A percentile compares a stretch with the other conserved stretches of the same genome.
Evolutionary conservation across 768 basidiomycete genomes (phyloP).

Genomic region (Hygrophorus pudorinus): DNA sequence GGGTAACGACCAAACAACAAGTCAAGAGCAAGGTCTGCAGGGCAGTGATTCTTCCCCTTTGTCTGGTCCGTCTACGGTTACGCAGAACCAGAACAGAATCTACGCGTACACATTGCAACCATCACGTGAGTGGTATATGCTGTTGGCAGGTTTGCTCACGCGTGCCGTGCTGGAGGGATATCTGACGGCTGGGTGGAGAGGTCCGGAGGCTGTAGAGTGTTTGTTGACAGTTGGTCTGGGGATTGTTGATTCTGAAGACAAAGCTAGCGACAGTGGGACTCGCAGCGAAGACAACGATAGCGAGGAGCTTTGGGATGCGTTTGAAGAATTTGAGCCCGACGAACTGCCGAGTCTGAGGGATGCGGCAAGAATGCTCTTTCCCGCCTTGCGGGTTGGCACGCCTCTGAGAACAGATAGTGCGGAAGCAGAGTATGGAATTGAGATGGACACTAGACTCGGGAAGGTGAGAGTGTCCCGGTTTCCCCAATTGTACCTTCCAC

Average conservation of each 20-base stretch:
- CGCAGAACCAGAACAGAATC: slow-evolving; percentile 20
- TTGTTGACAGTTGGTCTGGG: slow-evolving; percentile 66
- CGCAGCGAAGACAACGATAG: slow-evolving; percentile 11
- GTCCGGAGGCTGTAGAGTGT: slow-evolving; percentile 58
- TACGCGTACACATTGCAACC: slow-evolving; percentile 51
- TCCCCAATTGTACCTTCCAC: not conserved
- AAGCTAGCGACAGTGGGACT: slow-evolving; percentile 10
- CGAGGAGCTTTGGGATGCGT: slow-evolving; percentile 28
- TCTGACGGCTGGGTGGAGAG: slow-evolving; percentile 71
- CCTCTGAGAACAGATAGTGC: slow-evolving; percentile 31
- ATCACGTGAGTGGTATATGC: slow-evolving; percentile 72
- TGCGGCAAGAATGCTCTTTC: slow-evolving; percentile 63
- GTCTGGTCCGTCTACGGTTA: slow-evolving; percentile 1
- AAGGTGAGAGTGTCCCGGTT: slow-evolving; percentile 36
- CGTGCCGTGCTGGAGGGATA: slow-evolving; percentile 84
- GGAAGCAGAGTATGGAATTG: slow-evolving; percentile 62
- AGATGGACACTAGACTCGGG: slow-evolving; percentile 65
- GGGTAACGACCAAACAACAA: slow-evolving; percentile 16
- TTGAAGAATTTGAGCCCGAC: slow-evolving; percentile 62
- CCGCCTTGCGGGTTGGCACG: slow-evolving; percentile 29
- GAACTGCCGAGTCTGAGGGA: slow-evolving; percentile 61
- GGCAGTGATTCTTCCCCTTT: slow-evolving; percentile 7
- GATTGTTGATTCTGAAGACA: slow-evolving; percentile 17
- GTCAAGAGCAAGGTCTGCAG: not conserved
- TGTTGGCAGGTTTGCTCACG: slow-evolving; percentile 67